These are phyloP conservation scores for Chromosphaera perkinsii DNA, from an alignment of 208 protist genomes.

Conservation along the genomic window DNA sequence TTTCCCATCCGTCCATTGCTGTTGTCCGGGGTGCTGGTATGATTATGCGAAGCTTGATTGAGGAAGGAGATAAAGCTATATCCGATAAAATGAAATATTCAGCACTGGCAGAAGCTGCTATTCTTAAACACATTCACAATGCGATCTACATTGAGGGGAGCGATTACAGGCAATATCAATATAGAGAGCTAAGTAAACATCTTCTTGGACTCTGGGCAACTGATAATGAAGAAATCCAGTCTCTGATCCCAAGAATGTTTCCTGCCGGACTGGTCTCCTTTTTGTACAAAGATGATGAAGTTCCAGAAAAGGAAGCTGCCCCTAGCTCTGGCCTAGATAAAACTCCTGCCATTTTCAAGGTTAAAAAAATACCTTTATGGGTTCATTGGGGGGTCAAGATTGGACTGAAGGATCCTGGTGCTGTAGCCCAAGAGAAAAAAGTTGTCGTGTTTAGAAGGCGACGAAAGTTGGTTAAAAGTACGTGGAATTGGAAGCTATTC, in stretches of 20 bases:
- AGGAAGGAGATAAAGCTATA: slow-evolving; percentile 70
- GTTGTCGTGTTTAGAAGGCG: slow-evolving; percentile 20
- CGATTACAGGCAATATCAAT: slow-evolving; percentile 35
- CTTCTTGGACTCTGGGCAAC: slow-evolving; percentile 79
- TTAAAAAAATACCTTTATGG: too few species aligned
- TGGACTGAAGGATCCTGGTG: too few species aligned
- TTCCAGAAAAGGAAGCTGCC: too few species aligned
- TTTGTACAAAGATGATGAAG: neutral
- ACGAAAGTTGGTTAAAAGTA: slow-evolving; percentile 11
- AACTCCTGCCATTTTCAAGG: too few species aligned
- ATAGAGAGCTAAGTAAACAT: slow-evolving; percentile 70
- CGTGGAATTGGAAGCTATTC: slow-evolving; percentile 76
- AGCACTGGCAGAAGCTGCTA: slow-evolving; percentile 13
- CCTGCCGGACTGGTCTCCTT: slow-evolving; percentile 47
- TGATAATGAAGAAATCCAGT: slow-evolving; percentile 62
- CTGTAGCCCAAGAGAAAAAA: neutral
- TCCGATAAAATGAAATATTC: slow-evolving; percentile 3
- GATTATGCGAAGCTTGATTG: slow-evolving; percentile 75
- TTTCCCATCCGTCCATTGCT: slow-evolving; percentile 69
- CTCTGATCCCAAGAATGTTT: slow-evolving; percentile 74
- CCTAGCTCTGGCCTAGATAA: too few species aligned
- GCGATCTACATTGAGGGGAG: slow-evolving; percentile 63
- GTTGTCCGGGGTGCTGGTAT: slow-evolving; percentile 74
- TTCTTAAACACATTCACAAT: slow-evolving; percentile 75
- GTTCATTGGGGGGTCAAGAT: too few species aligned